Evolutionary conservation across 2,329 filamentous ascomycete species (phyloP).

Genomic region (Sporothrix protearum): DNA sequence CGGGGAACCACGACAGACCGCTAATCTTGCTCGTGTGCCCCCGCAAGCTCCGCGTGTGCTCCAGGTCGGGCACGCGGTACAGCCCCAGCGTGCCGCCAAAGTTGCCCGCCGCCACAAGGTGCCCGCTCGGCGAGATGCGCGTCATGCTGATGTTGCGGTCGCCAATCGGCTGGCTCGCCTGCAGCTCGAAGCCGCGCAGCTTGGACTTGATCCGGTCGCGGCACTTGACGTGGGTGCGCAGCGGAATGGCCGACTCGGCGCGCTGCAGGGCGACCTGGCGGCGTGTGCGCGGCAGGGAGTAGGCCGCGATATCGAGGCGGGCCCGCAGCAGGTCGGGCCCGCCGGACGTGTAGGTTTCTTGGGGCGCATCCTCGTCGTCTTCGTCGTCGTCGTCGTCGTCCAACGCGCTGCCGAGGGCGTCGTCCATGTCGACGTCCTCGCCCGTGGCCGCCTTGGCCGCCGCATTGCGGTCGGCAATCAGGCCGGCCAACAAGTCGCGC

Average conservation of each 20-base stretch:
- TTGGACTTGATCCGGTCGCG: slow-evolving; percentile 84
- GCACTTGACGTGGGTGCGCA: slow-evolving; percentile 89
- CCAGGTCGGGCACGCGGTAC: slow-evolving; percentile 76
- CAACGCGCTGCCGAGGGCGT: slow-evolving; percentile 58
- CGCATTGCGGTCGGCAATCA: slow-evolving; percentile 18
- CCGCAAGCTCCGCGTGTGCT: slow-evolving; percentile 69
- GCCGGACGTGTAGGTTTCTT: slow-evolving; percentile 93
- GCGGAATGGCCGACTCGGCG: slow-evolving; percentile 73
- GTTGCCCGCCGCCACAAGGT: slow-evolving; percentile 82
- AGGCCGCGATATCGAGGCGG: slow-evolving; percentile 73
- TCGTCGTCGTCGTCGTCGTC: slow-evolving; percentile 45
- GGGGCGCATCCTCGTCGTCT: slow-evolving; percentile 70
- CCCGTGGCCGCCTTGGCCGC: slow-evolving; percentile 5
- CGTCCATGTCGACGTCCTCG: slow-evolving; percentile 38
- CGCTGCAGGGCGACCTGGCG: slow-evolving; percentile 73
- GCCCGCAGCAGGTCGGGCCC: slow-evolving; percentile 69
- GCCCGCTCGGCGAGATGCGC: slow-evolving; percentile 80
- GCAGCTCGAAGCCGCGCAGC: slow-evolving; percentile 79
- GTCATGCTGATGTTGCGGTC: slow-evolving; percentile 90
- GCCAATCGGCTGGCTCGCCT: slow-evolving; percentile 87
- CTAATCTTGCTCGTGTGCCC: slow-evolving; percentile 88
- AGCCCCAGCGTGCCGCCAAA: slow-evolving; percentile 89
- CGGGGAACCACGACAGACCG: slow-evolving; percentile 86
- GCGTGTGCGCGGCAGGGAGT: slow-evolving; percentile 78
- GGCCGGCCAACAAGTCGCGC: slow-evolving; percentile 63